These are phyloP conservation scores for Scheffersomyces parashehatae DNA, from an alignment of 1,139 yeast genomes.

Conservation along the genomic window DNA sequence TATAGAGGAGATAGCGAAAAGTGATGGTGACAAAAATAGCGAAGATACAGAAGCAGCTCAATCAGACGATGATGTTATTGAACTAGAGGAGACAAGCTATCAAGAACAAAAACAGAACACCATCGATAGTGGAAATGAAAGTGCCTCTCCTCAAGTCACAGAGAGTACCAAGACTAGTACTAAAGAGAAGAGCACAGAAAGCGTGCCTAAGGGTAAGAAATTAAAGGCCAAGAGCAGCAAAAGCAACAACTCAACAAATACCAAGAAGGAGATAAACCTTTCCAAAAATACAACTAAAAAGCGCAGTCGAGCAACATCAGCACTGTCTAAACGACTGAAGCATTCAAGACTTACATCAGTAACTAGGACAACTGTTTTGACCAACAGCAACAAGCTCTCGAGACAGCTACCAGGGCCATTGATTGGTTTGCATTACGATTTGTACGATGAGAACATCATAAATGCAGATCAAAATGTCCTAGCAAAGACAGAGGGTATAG, in stretches of 20 bases:
- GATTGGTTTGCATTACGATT: slow-evolving; percentile 35
- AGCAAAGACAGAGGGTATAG: slow-evolving; percentile 15
- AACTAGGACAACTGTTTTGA: slow-evolving; percentile 35
- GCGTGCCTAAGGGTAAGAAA: not conserved
- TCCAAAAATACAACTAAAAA: slow-evolving; percentile 2
- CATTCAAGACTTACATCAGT: slow-evolving; percentile 10
- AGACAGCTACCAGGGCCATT: slow-evolving; percentile 45
- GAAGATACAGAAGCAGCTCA: not conserved
- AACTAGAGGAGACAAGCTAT: not conserved
- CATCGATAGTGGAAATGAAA: not conserved
- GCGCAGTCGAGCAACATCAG: no score
- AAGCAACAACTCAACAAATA: not conserved
- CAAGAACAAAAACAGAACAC: not conserved
- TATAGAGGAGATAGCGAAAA: not conserved
- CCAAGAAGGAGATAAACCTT: not conserved
- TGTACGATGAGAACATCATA: slow-evolving; percentile 40
- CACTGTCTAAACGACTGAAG: not conserved
- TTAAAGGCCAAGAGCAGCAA: not conserved
- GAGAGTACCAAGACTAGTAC: slow-evolving; percentile 2
- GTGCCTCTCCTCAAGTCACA: not conserved
- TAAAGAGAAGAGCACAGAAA: slow-evolving; percentile 1
- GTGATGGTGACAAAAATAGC: no score
- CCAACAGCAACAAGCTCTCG: slow-evolving; percentile 29
- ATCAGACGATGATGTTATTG: not conserved
- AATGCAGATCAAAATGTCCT: slow-evolving; percentile 19